A percentile compares a stretch with the other conserved stretches of the same genome.
These are phyloP conservation scores for Phalaenopsis hybrid DNA, from an alignment of 116 monocot genomes.

Conservation along the genomic window DNA sequence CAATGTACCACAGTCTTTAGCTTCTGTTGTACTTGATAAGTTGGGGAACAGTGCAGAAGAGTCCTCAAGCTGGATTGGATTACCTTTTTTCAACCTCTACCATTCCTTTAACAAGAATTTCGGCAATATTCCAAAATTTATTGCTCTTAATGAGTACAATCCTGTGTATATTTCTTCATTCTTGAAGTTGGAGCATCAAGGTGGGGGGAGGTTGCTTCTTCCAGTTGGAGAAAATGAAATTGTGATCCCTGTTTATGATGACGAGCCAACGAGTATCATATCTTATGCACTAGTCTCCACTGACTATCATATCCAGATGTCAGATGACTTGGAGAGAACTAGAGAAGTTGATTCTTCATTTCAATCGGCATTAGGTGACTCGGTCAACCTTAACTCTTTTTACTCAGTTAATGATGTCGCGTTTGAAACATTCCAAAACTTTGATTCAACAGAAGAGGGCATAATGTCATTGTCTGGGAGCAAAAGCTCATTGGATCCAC, in stretches of 20 bases:
- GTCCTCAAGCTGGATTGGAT: conserved; percentile 33
- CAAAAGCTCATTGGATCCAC: not conserved
- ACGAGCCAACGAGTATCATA: conserved; percentile 37
- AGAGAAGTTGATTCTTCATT: conserved; percentile 10
- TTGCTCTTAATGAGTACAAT: conserved; percentile 36
- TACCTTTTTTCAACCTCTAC: conserved; percentile 49
- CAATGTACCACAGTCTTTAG: conserved; percentile 20
- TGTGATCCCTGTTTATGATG: conserved; percentile 21
- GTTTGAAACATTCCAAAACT: conserved; percentile 19
- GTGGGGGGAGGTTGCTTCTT: conserved; percentile 51
- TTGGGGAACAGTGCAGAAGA: conserved; percentile 31
- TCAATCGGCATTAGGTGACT: too few relatives aligned
- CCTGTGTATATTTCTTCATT: conserved; percentile 50
- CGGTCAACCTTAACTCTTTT: too few relatives aligned
- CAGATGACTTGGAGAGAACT: not conserved
- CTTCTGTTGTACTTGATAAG: not conserved
- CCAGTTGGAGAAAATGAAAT: conserved; percentile 48
- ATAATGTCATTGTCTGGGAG: conserved; percentile 1
- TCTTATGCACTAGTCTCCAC: conserved; percentile 14
- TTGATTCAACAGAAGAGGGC: conserved; percentile 6
- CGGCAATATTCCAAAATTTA: not conserved
- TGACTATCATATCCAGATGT: conserved; percentile 1
- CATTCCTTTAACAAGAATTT: conserved; percentile 46
- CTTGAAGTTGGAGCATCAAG: conserved; percentile 33
- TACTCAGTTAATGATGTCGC: not conserved